phyloP scores from a whole-genome alignment of 805 yeast genomes.

The Lachancea sp. region DNA sequence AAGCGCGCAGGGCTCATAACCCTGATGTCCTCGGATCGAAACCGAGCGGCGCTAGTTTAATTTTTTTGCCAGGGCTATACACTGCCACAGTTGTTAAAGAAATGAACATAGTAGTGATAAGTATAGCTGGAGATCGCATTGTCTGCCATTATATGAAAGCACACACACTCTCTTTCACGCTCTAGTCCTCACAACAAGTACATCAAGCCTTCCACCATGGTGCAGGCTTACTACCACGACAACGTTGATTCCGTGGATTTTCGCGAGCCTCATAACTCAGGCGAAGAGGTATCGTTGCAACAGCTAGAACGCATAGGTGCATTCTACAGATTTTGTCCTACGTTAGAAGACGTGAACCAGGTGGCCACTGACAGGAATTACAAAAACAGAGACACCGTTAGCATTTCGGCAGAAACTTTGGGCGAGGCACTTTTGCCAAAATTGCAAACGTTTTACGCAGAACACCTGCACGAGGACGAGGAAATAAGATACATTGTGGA shows the following conservation, averaged over 20 bases:
- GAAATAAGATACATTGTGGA: constrained; percentile 86
- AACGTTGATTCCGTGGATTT: constrained; percentile 49
- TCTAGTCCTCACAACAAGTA: no score
- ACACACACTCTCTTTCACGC: no score
- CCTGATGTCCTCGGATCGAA: constrained; percentile 97
- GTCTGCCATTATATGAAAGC: no score
- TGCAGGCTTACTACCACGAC: constrained; percentile 62
- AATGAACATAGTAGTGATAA: no score
- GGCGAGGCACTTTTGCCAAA: constrained; percentile 60
- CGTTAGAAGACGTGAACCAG: constrained; percentile 49
- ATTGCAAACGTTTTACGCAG: constrained; percentile 64
- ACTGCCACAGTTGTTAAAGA: neutral
- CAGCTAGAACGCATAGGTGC: constrained; percentile 61
- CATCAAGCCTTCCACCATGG: no score
- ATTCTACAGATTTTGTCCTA: constrained; percentile 46
- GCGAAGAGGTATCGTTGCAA: constrained; percentile 45
- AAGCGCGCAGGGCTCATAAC: constrained; percentile 99
- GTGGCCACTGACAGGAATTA: constrained; percentile 68
- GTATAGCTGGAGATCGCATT: no score
- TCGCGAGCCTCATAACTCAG: constrained; percentile 69
- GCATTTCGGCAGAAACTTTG: constrained; percentile 53
- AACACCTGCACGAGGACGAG: constrained; percentile 94
- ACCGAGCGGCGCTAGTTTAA: constrained; percentile 77
- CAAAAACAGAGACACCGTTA: constrained; percentile 71
- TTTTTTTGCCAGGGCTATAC: constrained; percentile 8